Evolutionary conservation across 2,329 filamentous ascomycete species (phyloP).

Genomic region (Monosporascus ibericus): DNA sequence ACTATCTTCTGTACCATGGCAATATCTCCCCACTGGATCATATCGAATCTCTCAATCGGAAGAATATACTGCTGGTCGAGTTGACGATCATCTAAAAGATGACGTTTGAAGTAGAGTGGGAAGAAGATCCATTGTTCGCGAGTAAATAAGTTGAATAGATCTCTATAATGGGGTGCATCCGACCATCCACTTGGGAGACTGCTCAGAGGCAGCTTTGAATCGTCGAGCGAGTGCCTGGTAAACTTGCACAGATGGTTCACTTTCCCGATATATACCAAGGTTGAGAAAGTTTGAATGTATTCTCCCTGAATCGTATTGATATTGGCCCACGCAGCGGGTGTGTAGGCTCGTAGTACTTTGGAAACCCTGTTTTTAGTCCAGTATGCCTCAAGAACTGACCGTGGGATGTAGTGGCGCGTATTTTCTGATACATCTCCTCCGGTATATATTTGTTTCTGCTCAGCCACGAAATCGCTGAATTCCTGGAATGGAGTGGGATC

Average conservation of each 20-base stretch:
- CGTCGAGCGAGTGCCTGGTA: conserved; percentile 5
- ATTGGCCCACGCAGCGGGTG: conserved; percentile 1
- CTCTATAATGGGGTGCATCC: neutral
- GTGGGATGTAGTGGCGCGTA: conserved; percentile 3
- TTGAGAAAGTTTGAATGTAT: conserved; percentile 10
- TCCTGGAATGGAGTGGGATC: conserved; percentile 1
- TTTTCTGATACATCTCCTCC: conserved; percentile 4
- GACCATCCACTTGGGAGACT: conserved; percentile 1
- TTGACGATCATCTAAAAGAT: conserved; percentile 3
- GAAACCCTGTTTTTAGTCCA: conserved; percentile 5
- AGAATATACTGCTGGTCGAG: conserved; percentile 1
- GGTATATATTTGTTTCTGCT: neutral
- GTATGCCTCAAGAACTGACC: conserved; percentile 1
- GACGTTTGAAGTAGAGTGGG: conserved; percentile 2
- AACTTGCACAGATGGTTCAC: conserved; percentile 3
- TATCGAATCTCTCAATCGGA: conserved; percentile 1
- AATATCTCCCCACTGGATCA: conserved; percentile 4
- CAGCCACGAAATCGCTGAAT: conserved; percentile 1
- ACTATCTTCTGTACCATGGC: conserved; percentile 6
- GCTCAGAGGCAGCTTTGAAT: conserved; percentile 5
- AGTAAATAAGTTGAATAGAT: neutral
- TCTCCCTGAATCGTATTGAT: conserved; percentile 3
- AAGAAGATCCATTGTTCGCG: conserved; percentile 9
- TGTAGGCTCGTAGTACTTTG: conserved; percentile 2
- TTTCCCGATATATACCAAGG: conserved; percentile 5